phyloP scores from a whole-genome alignment of 371 early-diverging fungal genomes.

The Smittium culicis region DNA sequence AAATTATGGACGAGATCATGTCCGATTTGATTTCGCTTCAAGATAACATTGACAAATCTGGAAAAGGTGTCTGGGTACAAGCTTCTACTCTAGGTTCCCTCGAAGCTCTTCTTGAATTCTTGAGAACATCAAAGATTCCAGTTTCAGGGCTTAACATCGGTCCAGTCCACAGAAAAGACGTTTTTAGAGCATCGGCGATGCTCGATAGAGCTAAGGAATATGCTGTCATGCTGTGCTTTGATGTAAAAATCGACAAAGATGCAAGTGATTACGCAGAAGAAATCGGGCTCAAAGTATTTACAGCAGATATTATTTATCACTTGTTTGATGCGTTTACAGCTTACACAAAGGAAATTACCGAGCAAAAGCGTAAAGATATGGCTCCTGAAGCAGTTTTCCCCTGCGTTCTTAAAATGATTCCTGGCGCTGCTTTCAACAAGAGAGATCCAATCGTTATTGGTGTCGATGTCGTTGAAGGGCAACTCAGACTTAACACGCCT shows the following conservation, averaged over 20 bases:
- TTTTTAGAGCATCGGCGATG: conserved; percentile 89
- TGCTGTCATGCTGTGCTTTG: conserved; percentile 97
- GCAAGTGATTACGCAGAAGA: conserved; percentile 88
- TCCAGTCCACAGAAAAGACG: conserved; percentile 96
- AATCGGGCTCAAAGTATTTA: conserved; percentile 84
- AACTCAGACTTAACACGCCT: conserved; percentile 86
- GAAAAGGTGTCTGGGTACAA: conserved; percentile 96
- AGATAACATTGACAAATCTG: conserved; percentile 69
- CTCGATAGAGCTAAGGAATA: conserved; percentile 79
- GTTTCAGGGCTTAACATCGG: conserved; percentile 97
- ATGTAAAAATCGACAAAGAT: conserved; percentile 96
- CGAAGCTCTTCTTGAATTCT: conserved; percentile 96
- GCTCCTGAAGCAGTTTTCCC: conserved; percentile 94
- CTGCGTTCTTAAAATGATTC: conserved; percentile 84
- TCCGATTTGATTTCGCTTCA: conserved; percentile 65
- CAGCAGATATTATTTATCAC: conserved; percentile 99
- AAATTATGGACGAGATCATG: conserved; percentile 88
- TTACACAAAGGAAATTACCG: conserved; percentile 56
- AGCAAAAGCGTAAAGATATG: conserved; percentile 77
- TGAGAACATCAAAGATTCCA: conserved; percentile 88
- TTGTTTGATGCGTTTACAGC: conserved; percentile 94
- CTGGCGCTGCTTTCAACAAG: conserved; percentile 92
- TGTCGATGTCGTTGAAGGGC: conserved; percentile 92
- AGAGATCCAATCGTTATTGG: conserved; percentile 96
- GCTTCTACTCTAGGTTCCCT: conserved; percentile 98